These are phyloP conservation scores for Craterostigma plantagineum DNA, from an alignment of 257 asterid species.

Conservation along the genomic window DNA sequence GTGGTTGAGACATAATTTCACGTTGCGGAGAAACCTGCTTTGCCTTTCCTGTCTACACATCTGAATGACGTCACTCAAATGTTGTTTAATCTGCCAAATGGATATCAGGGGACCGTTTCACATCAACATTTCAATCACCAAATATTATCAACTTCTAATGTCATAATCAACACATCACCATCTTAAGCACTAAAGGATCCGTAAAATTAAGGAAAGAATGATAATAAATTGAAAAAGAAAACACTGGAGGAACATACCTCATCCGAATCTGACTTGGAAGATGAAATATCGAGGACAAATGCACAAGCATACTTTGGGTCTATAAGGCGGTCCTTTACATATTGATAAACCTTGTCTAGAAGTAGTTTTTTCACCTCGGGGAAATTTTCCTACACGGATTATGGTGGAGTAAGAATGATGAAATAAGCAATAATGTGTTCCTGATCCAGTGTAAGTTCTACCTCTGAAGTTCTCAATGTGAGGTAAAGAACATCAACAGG, in stretches of 20 bases:
- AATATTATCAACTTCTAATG: too few species aligned
- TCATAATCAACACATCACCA: too few species aligned
- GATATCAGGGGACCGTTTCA: too few species aligned
- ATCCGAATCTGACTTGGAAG: slow-evolving; percentile 42
- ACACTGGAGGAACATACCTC: slow-evolving; percentile 30
- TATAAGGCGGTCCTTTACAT: slow-evolving; percentile 69
- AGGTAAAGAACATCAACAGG: slow-evolving; percentile 70
- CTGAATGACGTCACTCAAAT: too few species aligned
- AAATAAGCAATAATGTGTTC: slow-evolving; percentile 1
- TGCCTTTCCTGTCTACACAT: too few species aligned
- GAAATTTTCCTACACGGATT: slow-evolving; percentile 36
- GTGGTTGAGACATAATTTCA: slow-evolving; percentile 37
- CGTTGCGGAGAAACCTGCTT: slow-evolving; percentile 44
- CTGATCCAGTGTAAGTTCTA: slow-evolving; percentile 12
- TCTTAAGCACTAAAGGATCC: too few species aligned
- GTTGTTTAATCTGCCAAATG: too few species aligned
- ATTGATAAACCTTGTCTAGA: slow-evolving; percentile 73
- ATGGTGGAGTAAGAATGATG: slow-evolving; percentile 8
- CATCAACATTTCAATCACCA: too few species aligned
- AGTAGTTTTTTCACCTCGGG: slow-evolving; percentile 65
- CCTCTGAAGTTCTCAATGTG: slow-evolving; percentile 75
- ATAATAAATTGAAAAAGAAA: too few species aligned
- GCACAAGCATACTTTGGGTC: slow-evolving; percentile 93
- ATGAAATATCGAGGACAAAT: slow-evolving; percentile 49
- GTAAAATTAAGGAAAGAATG: too few species aligned